These are phyloP conservation scores for Speleostelium caveatum DNA, from an alignment of 78 protist species.

Conservation along the genomic window DNA sequence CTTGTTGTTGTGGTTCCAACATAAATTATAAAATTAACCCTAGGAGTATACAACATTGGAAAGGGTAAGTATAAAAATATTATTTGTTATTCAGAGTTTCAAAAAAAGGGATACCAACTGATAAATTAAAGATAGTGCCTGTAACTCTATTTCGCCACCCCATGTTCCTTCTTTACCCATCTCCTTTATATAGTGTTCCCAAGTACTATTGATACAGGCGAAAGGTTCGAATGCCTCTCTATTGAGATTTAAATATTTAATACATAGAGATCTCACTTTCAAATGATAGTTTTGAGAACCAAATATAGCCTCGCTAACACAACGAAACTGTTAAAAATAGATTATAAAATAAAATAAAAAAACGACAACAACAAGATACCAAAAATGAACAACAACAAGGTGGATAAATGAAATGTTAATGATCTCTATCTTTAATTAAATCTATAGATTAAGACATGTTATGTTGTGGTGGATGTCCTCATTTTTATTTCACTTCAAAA, in stretches of 20 bases:
- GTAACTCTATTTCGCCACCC: slow-evolving; percentile 72
- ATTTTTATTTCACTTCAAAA: no score
- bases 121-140: slow-evolving; percentile 44
- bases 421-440: neutral
- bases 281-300: slow-evolving; percentile 42
- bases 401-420: no score
- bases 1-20: slow-evolving; percentile 25
- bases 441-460: no score
- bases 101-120: slow-evolving; percentile 20
- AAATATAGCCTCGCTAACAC: slow-evolving; percentile 61
- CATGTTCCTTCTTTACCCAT: slow-evolving; percentile 59
- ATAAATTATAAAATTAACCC: slow-evolving; percentile 58
- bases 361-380: neutral
- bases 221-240: slow-evolving; percentile 61
- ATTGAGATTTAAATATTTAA: slow-evolving; percentile 21
- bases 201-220: slow-evolving; percentile 55
- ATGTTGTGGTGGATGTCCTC: no score
- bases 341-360: no score
- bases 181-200: slow-evolving; percentile 27
- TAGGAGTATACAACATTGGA: neutral
- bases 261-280: slow-evolving; percentile 18
- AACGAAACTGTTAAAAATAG: slow-evolving; percentile 18
- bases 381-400: neutral
- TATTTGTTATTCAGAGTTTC: neutral
- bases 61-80: neutral